These are phyloP conservation scores for Speleostelium caveatum DNA, from an alignment of 78 protist species.

Conservation along the genomic window DNA sequence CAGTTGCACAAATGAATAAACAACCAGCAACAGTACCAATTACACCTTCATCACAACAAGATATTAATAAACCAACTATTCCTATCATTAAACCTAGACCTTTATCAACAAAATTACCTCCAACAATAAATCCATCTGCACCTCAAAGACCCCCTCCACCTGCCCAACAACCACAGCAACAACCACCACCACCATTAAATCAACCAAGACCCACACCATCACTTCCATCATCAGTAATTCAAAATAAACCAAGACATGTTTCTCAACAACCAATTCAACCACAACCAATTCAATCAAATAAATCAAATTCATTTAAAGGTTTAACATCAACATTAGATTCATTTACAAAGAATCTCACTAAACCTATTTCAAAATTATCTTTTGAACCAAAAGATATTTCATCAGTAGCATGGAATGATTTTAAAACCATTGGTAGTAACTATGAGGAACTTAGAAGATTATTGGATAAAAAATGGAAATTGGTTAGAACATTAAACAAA, in stretches of 20 bases:
- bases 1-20: neutral
- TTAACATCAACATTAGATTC: neutral
- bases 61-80: neutral
- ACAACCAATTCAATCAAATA: neutral
- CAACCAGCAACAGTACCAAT: neutral
- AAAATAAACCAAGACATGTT: neutral
- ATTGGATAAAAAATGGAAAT: slow-evolving; percentile 21
- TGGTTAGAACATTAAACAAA: neutral
- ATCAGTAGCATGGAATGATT: neutral
- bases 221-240: neutral
- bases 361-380: neutral
- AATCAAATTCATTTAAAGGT: neutral
- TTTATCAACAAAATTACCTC: neutral
- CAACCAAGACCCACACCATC: neutral
- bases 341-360: neutral
- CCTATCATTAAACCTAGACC: neutral
- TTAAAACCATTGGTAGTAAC: neutral
- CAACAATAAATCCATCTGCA: neutral
- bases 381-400: neutral
- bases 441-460: neutral
- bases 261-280: neutral
- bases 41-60: neutral
- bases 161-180: neutral
- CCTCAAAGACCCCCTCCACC: neutral
- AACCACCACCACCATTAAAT: neutral